Evolutionary conservation across 169 alveolate genomes (phyloP), one percentile per base, ranked within the genome.

Genomic region (Cryptosporidium bovis): DNA sequence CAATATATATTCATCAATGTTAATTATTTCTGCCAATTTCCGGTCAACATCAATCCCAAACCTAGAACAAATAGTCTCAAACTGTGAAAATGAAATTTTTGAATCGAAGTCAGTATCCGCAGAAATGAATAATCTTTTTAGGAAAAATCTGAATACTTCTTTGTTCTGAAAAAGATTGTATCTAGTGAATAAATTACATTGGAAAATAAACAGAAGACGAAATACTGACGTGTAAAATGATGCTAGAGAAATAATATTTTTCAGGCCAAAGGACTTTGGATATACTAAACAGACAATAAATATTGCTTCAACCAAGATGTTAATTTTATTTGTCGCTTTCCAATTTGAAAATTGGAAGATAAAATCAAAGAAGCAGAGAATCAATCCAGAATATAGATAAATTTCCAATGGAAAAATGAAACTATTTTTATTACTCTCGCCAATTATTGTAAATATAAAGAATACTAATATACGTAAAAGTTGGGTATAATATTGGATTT

Each of bases 121-220:
- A 44, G 65, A 34, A 7, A 31, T 44, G 64, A 77, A 77, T 33
- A 77, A n/a, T 44, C 33, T 65, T 36, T 62, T 77, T 12, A 77
- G 71, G 12, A 58, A 71, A 18, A 56, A 46, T 29, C 87, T 77
- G 16, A 77, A 13, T 36, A 77, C 29, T 48, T 77, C 87, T 24
- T 48, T 77, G 20, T 55, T 62, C 36, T 77, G 87, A 13, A 60
- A 60, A 40, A 58, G 40, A 34, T 40, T 15, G 18, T 56, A 77
- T 44, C 12, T 69, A 51, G n/a, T 69, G 15, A 15, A 34, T 31
- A 20, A 69, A 51, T 53, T 69, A 31, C 83, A 69, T 34, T 69
- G 83, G 5, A 51, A 27, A 53, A 69, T 69, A 46, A 69, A 69
- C 46, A 69, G 16, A 31, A 69, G 51, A 20, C 83, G 67, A 56